Percentiles rank a stretch among this genome's conserved stretches.
These are phyloP conservation scores for Botrytis squamosa DNA, from an alignment of 2,329 filamentous ascomycete genomes.

Conservation along the genomic window DNA sequence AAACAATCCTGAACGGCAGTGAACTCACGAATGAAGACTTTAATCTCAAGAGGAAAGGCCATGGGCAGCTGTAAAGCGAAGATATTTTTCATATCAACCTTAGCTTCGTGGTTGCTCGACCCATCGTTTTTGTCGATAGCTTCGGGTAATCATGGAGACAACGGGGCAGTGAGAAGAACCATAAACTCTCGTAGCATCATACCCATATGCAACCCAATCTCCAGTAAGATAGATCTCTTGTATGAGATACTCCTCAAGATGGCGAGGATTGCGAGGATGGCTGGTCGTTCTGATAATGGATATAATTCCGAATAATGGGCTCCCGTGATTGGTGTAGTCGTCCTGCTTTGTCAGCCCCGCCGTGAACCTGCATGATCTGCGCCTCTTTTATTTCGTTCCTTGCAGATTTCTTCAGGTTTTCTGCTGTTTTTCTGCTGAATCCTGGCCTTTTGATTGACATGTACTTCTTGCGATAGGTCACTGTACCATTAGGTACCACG, in stretches of 20 bases:
- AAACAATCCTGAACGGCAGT: neutral
- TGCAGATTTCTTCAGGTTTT: neutral
- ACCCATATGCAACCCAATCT: neutral
- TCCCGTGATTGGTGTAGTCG: neutral
- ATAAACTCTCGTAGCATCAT: neutral
- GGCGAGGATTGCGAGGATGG: neutral
- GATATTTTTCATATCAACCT: neutral
- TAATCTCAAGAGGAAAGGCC: neutral
- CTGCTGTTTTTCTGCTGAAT: too few species aligned
- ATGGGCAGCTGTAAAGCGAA: neutral
- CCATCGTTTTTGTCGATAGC: neutral
- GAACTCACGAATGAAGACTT: too few species aligned
- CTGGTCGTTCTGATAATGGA: slow-evolving; percentile 1
- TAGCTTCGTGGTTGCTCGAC: neutral
- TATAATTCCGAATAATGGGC: neutral
- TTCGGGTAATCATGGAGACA: neutral
- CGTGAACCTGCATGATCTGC: neutral
- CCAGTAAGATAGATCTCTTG: neutral
- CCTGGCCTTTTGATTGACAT: neutral
- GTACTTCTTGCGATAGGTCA: neutral
- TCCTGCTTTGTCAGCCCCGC: neutral
- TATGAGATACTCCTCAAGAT: neutral
- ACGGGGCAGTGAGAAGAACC: neutral
- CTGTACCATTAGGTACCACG: neutral
- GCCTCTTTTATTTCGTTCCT: neutral